phyloP scores from a whole-genome alignment of 192 early-diverging fungal genomes.

The Phlyctochytrium planicorne region DNA sequence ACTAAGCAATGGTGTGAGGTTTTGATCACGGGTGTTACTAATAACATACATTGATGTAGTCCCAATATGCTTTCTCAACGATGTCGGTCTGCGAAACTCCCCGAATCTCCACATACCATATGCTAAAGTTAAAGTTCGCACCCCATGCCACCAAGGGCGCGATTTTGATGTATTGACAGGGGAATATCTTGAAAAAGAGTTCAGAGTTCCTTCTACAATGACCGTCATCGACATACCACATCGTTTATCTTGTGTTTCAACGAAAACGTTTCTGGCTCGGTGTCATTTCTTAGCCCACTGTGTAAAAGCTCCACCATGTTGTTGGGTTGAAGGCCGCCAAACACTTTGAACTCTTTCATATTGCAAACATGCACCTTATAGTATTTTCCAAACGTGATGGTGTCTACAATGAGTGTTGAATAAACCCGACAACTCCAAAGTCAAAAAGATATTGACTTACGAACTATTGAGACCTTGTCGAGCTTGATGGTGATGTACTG shows the following conservation, averaged over 20 bases:
- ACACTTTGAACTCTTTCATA: constrained; percentile 95
- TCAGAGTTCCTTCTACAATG: neutral
- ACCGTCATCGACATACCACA: constrained; percentile 49
- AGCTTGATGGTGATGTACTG: constrained; percentile 91
- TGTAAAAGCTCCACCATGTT: constrained; percentile 88
- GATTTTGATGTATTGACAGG: constrained; percentile 92
- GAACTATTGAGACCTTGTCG: constrained; percentile 79
- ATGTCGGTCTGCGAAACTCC: constrained; percentile 70
- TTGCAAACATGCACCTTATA: constrained; percentile 93
- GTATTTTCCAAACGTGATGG: constrained; percentile 95
- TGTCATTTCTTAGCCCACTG: constrained; percentile 56
- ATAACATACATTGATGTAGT: constrained; percentile 69
- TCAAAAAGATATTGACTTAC: constrained; percentile 48
- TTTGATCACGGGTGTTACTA: neutral
- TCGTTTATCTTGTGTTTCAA: constrained; percentile 72
- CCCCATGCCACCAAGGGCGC: constrained; percentile 87
- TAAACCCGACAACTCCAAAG: neutral
- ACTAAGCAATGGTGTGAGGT: constrained; percentile 38
- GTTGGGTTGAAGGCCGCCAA: constrained; percentile 76
- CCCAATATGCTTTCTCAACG: constrained; percentile 62
- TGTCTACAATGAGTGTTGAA: constrained; percentile 46
- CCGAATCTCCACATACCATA: constrained; percentile 90
- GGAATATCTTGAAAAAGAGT: constrained; percentile 61
- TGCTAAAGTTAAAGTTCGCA: constrained; percentile 91
- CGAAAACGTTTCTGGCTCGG: constrained; percentile 83